Evolutionary conservation across 192 early-diverging fungal genomes (phyloP).

Genomic region (Coemansia sp.): DNA sequence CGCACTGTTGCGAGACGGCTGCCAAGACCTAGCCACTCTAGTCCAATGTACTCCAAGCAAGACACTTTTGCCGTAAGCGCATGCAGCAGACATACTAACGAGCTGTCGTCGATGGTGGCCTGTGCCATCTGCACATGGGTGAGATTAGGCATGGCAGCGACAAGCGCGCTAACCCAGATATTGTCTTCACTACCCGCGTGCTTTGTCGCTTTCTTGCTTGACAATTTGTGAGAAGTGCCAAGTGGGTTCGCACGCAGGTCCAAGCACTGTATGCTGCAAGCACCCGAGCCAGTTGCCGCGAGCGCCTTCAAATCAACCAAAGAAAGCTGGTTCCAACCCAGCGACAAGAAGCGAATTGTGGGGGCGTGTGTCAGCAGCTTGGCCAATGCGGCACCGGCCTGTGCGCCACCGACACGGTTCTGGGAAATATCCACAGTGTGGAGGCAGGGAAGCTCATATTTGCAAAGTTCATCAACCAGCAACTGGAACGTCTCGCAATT

Average conservation of each 20-base stretch:
- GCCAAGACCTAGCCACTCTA: constrained; percentile 46
- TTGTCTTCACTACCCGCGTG: neutral
- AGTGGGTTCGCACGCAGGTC: constrained; percentile 52
- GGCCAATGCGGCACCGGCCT: constrained; percentile 26
- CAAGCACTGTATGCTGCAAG: constrained; percentile 14
- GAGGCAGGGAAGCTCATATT: constrained; percentile 20
- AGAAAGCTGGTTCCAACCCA: constrained; percentile 49
- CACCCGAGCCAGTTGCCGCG: neutral
- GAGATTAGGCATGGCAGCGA: constrained; percentile 26
- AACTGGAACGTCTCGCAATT: constrained; percentile 20
- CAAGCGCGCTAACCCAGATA: constrained; percentile 22
- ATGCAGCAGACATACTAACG: constrained; percentile 19
- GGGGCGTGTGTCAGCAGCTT: constrained; percentile 30
- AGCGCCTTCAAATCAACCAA: constrained; percentile 26
- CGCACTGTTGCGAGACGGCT: constrained; percentile 31
- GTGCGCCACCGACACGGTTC: constrained; percentile 38
- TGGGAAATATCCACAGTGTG: constrained; percentile 45
- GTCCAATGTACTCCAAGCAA: constrained; percentile 40
- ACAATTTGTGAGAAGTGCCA: constrained; percentile 2
- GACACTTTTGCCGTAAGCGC: constrained; percentile 20
- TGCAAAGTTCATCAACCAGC: constrained; percentile 36
- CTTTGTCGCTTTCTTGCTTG: constrained; percentile 2
- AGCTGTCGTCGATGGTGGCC: constrained; percentile 23
- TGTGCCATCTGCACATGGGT: constrained; percentile 42
- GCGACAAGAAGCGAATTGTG: constrained; percentile 24